Conservation (phyloP, 202 grass and related monocot genomes). For the Digitaria exilis region DNA sequence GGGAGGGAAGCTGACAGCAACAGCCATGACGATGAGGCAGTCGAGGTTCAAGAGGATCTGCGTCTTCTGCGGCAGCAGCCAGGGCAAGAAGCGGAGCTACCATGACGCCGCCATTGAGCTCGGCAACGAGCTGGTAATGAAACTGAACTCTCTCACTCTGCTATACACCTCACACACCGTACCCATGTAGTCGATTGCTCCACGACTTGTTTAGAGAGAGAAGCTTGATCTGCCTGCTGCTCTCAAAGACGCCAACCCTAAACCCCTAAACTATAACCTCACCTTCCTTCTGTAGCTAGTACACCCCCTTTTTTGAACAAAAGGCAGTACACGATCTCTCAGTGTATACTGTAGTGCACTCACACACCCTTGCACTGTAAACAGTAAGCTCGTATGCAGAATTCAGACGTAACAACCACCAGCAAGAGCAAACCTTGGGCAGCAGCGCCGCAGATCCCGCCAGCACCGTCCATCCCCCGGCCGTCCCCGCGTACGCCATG, state of each 20-base stretch:
- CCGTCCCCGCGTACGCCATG: not conserved
- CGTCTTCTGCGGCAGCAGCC: slow-evolving; percentile 94
- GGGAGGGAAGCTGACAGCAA: slow-evolving; percentile 7
- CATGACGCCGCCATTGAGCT: slow-evolving; percentile 97
- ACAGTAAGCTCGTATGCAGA: not conserved
- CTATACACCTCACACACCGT: not conserved
- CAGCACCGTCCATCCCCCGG: not conserved
- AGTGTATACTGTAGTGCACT: not conserved
- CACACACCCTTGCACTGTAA: not conserved
- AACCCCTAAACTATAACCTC: not conserved
- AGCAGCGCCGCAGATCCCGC: not conserved
- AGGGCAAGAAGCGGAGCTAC: slow-evolving; percentile 91
- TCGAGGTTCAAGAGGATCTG: slow-evolving; percentile 94
- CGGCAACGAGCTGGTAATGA: slow-evolving; percentile 85
- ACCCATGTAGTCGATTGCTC: not conserved
- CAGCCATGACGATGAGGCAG: slow-evolving; percentile 44
- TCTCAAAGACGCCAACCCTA: too few relatives aligned
- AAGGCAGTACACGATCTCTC: not conserved
- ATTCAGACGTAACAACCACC: not conserved
- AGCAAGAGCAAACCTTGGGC: not conserved
- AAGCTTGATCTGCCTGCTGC: not conserved
- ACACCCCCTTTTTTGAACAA: too few relatives aligned
- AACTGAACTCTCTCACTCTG: not conserved
- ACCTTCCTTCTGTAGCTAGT: not conserved
- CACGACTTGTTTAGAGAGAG: not conserved